Base-by-base conservation (phyloP, 805 yeast species). In the Yarrowia osloensis region DNA sequence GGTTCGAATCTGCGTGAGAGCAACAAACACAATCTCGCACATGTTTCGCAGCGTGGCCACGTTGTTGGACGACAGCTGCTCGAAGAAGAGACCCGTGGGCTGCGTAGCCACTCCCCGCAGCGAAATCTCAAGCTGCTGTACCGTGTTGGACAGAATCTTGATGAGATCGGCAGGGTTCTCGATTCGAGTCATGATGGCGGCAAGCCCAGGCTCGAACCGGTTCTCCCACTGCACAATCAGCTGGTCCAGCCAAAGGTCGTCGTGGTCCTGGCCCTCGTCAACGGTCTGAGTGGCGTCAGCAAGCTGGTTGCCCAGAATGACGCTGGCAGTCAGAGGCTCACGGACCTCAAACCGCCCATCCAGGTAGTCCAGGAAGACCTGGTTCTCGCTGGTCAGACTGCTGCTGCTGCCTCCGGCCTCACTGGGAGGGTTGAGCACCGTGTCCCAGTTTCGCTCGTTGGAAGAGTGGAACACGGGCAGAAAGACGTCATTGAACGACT, bases 401-500 rank as follows among this genome's bases (percentile, higher is more conserved):
- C n/a, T n/a, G 55, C 55, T 29, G 54, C 54, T 22, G 49, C 29
- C 31, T 13, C 12, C 57, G 2, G 24, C 40, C 9, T 31, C 29
- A 15, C 28, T n/a, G n/a, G 37, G 39, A 6, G 35, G 7, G 19
- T 21, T 33, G 21, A 61, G 47, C 19, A 68, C 28, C 72, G 46
- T 47, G 4, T 70, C 68, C 9, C 76, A 42, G 4, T 70, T 44
- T 3, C 71, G 66, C 8, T 70, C 77, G 72, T 88, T 88, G 4
- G 78, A 71, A 2, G 80, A 73, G 85, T 90, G 88, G 39, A 88
- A 74, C 1, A 89, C 80, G 0, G 98, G 99, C 49, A 94, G 78
- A 74, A 94, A 91, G 68, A 88, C 82, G 74, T 94, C 94, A 73
- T 89, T 89, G 52, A 94, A 80, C 0, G 96, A 88, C 69, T 91